phyloP scores from a whole-genome alignment of 345 rosid genomes.

The Leavenworthia alabamica region DNA sequence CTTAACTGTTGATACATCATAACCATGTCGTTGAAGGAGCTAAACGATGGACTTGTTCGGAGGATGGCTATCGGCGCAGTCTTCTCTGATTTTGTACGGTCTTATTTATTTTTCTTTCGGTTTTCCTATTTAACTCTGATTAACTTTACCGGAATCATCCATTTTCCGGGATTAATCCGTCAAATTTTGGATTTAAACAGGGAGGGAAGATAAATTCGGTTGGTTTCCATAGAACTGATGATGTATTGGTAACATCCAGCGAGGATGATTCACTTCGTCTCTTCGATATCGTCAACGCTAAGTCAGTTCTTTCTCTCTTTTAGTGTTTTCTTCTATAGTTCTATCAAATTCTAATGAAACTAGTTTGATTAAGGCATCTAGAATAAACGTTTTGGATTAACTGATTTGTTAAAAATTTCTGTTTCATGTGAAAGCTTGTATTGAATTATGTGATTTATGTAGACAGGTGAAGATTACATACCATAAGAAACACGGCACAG shows the following conservation, averaged over 20 bases:
- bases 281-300: slow-evolving; percentile 82
- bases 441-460: background rate
- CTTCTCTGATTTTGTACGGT: slow-evolving; percentile 82
- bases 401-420: background rate
- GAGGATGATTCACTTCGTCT: slow-evolving; percentile 95
- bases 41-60: slow-evolving; percentile 60
- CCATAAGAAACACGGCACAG: slow-evolving; percentile 92
- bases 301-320: slow-evolving; percentile 42
- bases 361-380: background rate
- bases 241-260: slow-evolving; percentile 78
- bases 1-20: slow-evolving; percentile 6
- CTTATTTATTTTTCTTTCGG: background rate
- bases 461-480: slow-evolving; percentile 94
- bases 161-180: background rate
- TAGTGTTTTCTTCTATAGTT: slow-evolving; percentile 13
- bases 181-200: slow-evolving; percentile 32
- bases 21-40: slow-evolving; percentile 51
- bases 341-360: background rate
- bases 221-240: slow-evolving; percentile 92
- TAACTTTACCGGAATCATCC: background rate
- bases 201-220: slow-evolving; percentile 81
- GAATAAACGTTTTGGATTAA: background rate
- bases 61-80: slow-evolving; percentile 93
- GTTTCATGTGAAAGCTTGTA: slow-evolving; percentile 12
- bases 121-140: background rate